These are phyloP conservation scores for Ascosphaera apis DNA, from an alignment of 2,329 filamentous ascomycete species.

Conservation along the genomic window DNA sequence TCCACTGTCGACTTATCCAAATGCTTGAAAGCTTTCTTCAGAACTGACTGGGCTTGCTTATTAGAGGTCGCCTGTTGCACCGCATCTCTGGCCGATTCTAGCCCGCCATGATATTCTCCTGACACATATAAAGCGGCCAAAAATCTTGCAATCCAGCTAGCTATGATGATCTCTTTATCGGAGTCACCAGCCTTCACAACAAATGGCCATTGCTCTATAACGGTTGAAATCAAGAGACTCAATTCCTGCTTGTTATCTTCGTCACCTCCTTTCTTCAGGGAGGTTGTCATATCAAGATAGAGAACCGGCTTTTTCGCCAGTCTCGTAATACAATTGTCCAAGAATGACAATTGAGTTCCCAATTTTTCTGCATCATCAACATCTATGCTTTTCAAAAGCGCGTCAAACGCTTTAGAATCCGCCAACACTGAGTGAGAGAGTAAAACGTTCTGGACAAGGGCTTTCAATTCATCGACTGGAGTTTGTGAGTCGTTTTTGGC, in stretches of 20 bases:
- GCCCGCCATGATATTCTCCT: conserved; percentile 25
- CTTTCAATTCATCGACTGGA: conserved; percentile 13
- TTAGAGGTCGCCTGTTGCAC: conserved; percentile 19
- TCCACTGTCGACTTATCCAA: conserved; percentile 6
- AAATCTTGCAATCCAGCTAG: conserved; percentile 34
- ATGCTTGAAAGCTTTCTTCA: conserved; percentile 18
- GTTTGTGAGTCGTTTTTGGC: conserved; percentile 11
- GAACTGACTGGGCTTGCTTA: conserved; percentile 13
- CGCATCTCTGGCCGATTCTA: conserved; percentile 23
- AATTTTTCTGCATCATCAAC: conserved; percentile 12
- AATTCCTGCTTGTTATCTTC: conserved; percentile 12
- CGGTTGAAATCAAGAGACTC: conserved; percentile 44
- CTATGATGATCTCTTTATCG: conserved; percentile 24
- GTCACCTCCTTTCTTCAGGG: conserved; percentile 12
- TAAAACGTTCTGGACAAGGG: conserved; percentile 14
- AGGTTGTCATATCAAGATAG: conserved; percentile 35
- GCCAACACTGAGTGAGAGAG: conserved; percentile 17
- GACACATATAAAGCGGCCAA: conserved; percentile 31
- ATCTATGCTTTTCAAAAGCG: conserved; percentile 17
- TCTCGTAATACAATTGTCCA: conserved; percentile 64
- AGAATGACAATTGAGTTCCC: conserved; percentile 37
- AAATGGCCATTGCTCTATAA: conserved; percentile 61
- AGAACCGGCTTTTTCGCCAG: conserved; percentile 61
- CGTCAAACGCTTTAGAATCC: conserved; percentile 13
- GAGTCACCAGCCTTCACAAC: conserved; percentile 28